phyloP scores from a whole-genome alignment of 2,329 filamentous ascomycete genomes.

The Amylocarpus encephaloides region DNA sequence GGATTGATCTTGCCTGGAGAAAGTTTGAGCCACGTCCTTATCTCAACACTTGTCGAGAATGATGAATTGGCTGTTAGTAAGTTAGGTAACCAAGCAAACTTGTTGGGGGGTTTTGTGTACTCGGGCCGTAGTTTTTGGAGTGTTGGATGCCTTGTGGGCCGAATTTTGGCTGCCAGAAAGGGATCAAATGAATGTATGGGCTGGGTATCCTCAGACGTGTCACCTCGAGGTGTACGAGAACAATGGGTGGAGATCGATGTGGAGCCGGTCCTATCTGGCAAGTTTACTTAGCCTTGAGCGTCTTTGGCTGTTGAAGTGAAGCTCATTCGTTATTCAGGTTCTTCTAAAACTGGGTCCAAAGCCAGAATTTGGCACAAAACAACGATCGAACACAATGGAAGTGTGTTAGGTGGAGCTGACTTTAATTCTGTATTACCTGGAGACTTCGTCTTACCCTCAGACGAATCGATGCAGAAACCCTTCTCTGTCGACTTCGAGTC shows the following conservation, averaged over 20 bases:
- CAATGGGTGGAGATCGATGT: slow-evolving; percentile 56
- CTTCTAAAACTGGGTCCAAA: slow-evolving; percentile 43
- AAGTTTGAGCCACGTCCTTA: slow-evolving; percentile 55
- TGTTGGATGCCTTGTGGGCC: slow-evolving; percentile 57
- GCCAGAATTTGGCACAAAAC: slow-evolving; percentile 57
- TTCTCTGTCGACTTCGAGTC: slow-evolving; percentile 44
- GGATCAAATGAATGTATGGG: slow-evolving; percentile 62
- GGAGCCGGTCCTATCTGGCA: slow-evolving; percentile 36
- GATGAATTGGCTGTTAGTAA: slow-evolving; percentile 52
- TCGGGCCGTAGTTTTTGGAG: slow-evolving; percentile 62
- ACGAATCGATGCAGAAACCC: slow-evolving; percentile 43
- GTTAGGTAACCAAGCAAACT: slow-evolving; percentile 54
- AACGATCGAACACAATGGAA: slow-evolving; percentile 52
- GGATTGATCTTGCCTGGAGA: slow-evolving; percentile 61
- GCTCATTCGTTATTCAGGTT: slow-evolving; percentile 33
- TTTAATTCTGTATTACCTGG: slow-evolving; percentile 48
- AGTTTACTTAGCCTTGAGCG: not conserved
- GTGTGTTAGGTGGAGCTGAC: slow-evolving; percentile 52
- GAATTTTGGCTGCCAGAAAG: slow-evolving; percentile 56
- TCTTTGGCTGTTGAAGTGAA: slow-evolving; percentile 7
- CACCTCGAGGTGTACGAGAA: slow-evolving; percentile 44
- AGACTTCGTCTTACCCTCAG: slow-evolving; percentile 56
- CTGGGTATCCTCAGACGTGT: slow-evolving; percentile 57
- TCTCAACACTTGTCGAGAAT: slow-evolving; percentile 59
- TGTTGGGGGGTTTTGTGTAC: slow-evolving; percentile 61